A percentile compares a stretch with the other conserved stretches of the same genome.
These are phyloP conservation scores for Histomonas meleagridis DNA, from an alignment of 208 protist species.

Conservation along the genomic window DNA sequence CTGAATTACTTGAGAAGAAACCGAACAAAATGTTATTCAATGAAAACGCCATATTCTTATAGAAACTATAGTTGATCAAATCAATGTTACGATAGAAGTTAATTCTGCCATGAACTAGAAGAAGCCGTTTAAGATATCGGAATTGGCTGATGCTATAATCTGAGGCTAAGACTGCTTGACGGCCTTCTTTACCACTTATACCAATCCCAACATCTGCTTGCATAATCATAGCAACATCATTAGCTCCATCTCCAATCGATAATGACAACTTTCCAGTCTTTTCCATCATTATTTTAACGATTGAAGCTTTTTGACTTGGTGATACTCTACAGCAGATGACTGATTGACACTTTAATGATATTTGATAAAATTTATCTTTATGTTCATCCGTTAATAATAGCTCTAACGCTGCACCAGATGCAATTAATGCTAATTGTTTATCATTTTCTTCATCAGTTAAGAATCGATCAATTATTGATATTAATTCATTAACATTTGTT, in stretches of 20 bases:
- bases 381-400: not conserved
- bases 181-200: constrained; percentile 51
- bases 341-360: constrained; percentile 36
- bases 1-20: constrained; percentile 42
- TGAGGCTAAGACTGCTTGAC: constrained; percentile 50
- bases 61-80: constrained; percentile 87
- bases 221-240: constrained; percentile 55
- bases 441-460: not conserved
- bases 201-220: constrained; percentile 43
- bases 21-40: constrained; percentile 44
- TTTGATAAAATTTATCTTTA: constrained; percentile 35
- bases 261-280: constrained; percentile 38
- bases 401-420: not conserved
- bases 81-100: constrained; percentile 70
- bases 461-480: not conserved
- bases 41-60: constrained; percentile 64
- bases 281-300: constrained; percentile 36
- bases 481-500: not conserved
- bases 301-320: constrained; percentile 43
- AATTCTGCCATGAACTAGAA: constrained; percentile 80
- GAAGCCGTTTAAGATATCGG: constrained; percentile 67
- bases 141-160: constrained; percentile 80
- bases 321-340: constrained; percentile 45
- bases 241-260: constrained; percentile 54
- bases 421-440: not conserved